phyloP scores from a whole-genome alignment of 768 basidiomycete genomes.

The Suillus fuscotomentosus region DNA sequence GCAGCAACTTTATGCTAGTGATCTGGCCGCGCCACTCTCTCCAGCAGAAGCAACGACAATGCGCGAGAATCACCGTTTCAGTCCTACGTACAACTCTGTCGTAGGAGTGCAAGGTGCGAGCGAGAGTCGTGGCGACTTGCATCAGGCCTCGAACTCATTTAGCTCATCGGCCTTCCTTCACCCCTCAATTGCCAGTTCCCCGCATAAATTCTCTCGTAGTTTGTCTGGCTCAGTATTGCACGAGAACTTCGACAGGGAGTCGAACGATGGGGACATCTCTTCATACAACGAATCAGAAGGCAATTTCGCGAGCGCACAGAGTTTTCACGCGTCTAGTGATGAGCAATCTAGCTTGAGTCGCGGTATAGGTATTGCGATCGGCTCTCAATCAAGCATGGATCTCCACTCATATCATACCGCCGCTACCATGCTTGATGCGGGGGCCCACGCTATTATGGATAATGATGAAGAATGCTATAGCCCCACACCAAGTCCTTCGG shows the following conservation, averaged over 20 bases:
- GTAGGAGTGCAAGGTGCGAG: background rate
- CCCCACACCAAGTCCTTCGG: slow-evolving; percentile 4
- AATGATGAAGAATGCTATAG: slow-evolving; percentile 1
- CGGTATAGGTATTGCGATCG: slow-evolving; percentile 7
- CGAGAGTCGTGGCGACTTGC: background rate
- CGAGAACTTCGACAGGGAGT: background rate
- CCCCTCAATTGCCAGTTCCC: background rate
- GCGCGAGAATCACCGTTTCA: slow-evolving; percentile 3
- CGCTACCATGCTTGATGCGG: background rate
- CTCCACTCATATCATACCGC: slow-evolving; percentile 4
- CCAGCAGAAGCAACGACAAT: background rate
- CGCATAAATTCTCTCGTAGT: background rate
- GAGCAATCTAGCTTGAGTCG: background rate
- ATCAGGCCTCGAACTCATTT: background rate
- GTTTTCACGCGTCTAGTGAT: background rate
- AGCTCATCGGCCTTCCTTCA: slow-evolving; percentile 1
- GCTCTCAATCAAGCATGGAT: slow-evolving; percentile 7
- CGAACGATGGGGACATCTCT: background rate
- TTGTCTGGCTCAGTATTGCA: background rate
- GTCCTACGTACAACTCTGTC: background rate
- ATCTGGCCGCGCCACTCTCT: background rate
- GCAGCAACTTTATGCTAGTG: slow-evolving; percentile 1
- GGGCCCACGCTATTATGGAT: background rate
- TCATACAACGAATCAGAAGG: background rate
- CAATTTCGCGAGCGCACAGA: background rate